Evolutionary conservation across 805 yeast species (phyloP), one percentile per base, ranked within the genome.

Genomic region (Candida piceae): DNA sequence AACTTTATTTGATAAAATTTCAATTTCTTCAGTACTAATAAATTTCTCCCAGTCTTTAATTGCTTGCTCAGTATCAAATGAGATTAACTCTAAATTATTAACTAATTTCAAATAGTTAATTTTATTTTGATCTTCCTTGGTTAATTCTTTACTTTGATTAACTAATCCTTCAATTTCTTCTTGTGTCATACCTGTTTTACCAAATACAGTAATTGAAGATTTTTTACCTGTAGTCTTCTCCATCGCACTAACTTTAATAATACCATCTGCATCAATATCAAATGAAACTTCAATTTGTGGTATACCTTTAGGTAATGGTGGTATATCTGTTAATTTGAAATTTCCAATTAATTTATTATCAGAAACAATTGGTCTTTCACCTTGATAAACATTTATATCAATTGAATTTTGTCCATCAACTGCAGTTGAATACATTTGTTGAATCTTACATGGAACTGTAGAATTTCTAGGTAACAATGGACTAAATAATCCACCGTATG

Each of bases 251-350:
- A 88, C 96, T 74, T 88, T 89, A 73, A 88, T 87, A 64, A 88
- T 89, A 58, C 97, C 97, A 67, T 88, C 96, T 39, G 96, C 94
- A 66, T 88, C 96, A 57, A 88, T 85, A 68, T 89, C 97, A 64
- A 88, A 88, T 41, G 89, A 74, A 60, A 88, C 97, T 70, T 84
- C 90, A 57, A 84, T 84, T 68, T 84, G 88, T 38, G 94, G 94
- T 37, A 76, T 84, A 60, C 94, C 94, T 74, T 84, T 84, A 53
- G 90, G 87, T 48, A 84, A 82, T 42, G 94, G 87, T 45, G 90
- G 95, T 42, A 88, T 87, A 63, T 93, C 96, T 44, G 87, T 72
- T 53, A 88, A 74, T 51, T 90, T 88, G 70, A 88, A 88, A 76
- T 85, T 85, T 61, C 96, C 97, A 61, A 88, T 86, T 61, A 87